phyloP scores from a whole-genome alignment of 2,329 filamentous ascomycete species.

The Coleophoma eucalyptorum region DNA sequence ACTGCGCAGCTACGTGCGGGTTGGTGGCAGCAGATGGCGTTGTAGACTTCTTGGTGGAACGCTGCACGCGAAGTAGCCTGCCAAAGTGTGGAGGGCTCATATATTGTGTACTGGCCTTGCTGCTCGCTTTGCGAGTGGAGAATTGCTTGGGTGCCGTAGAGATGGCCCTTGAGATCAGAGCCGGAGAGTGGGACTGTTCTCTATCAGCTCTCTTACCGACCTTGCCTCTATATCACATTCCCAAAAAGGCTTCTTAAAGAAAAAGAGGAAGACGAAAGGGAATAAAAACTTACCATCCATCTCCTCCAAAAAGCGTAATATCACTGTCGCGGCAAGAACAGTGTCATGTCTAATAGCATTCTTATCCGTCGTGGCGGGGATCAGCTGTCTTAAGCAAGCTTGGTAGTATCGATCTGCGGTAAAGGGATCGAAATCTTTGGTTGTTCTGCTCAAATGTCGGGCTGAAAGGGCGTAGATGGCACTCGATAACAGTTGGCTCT shows the following conservation, averaged over 20 bases:
- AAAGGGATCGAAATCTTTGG: neutral
- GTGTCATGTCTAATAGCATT: neutral
- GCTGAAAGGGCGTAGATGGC: neutral
- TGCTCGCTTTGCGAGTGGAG: neutral
- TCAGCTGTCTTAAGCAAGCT: neutral
- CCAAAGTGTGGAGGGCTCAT: neutral
- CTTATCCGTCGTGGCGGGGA: neutral
- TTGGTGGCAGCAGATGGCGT: neutral
- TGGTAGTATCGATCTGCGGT: neutral
- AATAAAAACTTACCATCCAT: neutral
- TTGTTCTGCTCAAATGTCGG: neutral
- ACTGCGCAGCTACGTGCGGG: neutral
- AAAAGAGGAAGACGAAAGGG: neutral
- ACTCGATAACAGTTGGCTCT: neutral
- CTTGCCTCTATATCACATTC: no score
- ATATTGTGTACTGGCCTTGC: neutral
- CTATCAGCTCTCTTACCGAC: neutral
- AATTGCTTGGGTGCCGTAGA: neutral
- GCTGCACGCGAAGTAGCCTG: neutral
- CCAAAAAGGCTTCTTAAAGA: neutral
- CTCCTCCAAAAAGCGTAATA: neutral
- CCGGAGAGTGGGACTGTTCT: neutral
- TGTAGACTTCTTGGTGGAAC: neutral
- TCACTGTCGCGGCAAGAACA: neutral
- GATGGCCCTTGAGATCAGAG: neutral